phyloP scores from a whole-genome alignment of 2,329 filamentous ascomycete genomes.

The Botryotinia globosa region DNA sequence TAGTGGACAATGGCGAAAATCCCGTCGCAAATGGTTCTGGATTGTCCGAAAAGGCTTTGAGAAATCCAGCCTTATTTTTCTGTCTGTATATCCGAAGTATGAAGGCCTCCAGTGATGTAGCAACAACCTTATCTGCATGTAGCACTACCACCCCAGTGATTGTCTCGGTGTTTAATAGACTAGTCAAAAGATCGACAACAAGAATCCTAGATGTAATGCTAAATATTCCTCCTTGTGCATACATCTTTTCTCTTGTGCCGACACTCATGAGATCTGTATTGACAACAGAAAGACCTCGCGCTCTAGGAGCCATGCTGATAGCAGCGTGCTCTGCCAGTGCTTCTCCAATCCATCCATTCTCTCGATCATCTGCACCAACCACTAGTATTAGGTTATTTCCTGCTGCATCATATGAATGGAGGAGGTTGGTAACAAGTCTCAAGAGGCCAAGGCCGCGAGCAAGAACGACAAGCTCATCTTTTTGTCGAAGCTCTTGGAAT shows the following conservation, averaged over 20 bases:
- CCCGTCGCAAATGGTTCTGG: slow-evolving; percentile 87
- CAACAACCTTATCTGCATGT: slow-evolving; percentile 82
- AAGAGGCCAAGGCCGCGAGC: slow-evolving; percentile 89
- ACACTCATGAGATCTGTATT: slow-evolving; percentile 95
- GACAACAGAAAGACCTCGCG: slow-evolving; percentile 82
- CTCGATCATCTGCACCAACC: slow-evolving; percentile 84
- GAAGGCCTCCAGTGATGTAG: slow-evolving; percentile 90
- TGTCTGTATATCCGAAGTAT: slow-evolving; percentile 92
- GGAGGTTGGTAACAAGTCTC: slow-evolving; percentile 88
- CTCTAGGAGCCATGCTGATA: slow-evolving; percentile 77
- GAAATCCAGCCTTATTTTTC: slow-evolving; percentile 87
- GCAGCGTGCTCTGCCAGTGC: slow-evolving; percentile 93
- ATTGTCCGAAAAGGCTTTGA: slow-evolving; percentile 94
- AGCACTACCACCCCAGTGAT: slow-evolving; percentile 85
- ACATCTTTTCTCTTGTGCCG: slow-evolving; percentile 84
- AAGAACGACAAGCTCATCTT: slow-evolving; percentile 92
- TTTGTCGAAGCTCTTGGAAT: slow-evolving; percentile 82
- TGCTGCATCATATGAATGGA: slow-evolving; percentile 94
- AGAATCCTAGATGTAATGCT: slow-evolving; percentile 95
- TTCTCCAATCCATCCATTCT: slow-evolving; percentile 97
- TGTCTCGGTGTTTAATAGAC: slow-evolving; percentile 73
- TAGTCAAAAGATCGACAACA: slow-evolving; percentile 88
- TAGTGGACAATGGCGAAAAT: slow-evolving; percentile 82
- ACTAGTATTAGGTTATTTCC: slow-evolving; percentile 90
- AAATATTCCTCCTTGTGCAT: slow-evolving; percentile 83